Percentiles rank a stretch among this genome's conserved stretches.
These are phyloP conservation scores for Glycine latifolia DNA, from an alignment of 306 rosid genomes.

Conservation along the genomic window DNA sequence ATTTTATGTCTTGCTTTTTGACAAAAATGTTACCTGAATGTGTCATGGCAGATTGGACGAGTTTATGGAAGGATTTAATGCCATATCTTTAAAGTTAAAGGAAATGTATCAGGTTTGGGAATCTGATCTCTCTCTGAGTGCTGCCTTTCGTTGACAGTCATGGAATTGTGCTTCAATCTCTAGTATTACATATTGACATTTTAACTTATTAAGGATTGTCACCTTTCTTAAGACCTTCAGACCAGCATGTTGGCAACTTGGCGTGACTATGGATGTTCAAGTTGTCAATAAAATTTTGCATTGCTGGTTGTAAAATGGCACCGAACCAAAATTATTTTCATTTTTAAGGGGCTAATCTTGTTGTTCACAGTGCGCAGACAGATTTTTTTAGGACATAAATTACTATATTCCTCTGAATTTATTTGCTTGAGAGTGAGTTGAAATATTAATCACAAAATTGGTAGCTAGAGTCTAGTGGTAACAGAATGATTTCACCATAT, in stretches of 20 bases:
- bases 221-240: constrained; percentile 12
- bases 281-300: background rate
- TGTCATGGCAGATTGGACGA: constrained; percentile 77
- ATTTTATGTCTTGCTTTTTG: constrained; percentile 23
- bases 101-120: constrained; percentile 93
- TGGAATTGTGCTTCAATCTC: constrained; percentile 1
- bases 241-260: constrained; percentile 1
- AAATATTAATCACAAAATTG: background rate
- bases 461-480: background rate
- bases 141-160: background rate
- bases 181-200: background rate
- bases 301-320: background rate
- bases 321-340: background rate
- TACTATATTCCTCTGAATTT: background rate
- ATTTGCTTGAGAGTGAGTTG: background rate
- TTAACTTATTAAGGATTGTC: constrained; percentile 12
- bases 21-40: constrained; percentile 23
- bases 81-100: constrained; percentile 90
- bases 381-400: background rate
- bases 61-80: constrained; percentile 96
- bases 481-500: background rate
- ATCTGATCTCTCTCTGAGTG: constrained; percentile 15
- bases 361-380: background rate
- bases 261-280: background rate
- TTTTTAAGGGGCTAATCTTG: constrained; percentile 19